phyloP scores from a whole-genome alignment of 2,329 filamentous ascomycete genomes.

The Botryotinia globosa region DNA sequence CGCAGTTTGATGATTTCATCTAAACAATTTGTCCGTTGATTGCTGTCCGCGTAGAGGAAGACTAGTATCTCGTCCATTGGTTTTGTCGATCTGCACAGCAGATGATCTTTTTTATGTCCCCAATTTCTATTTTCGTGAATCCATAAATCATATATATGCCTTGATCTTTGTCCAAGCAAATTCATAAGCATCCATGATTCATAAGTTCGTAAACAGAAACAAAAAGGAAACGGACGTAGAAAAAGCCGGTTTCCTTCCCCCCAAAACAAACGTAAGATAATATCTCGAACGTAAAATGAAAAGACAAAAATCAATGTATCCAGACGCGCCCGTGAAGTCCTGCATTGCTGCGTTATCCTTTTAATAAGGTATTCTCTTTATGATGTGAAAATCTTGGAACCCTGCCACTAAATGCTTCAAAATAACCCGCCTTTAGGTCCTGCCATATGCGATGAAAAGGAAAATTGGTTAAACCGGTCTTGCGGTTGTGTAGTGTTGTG shows the following conservation, averaged over 20 bases:
- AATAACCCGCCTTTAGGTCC: slow-evolving; percentile 34
- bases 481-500: slow-evolving; percentile 44
- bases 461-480: slow-evolving; percentile 37
- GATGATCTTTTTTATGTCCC: slow-evolving; percentile 9
- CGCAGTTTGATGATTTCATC: slow-evolving; percentile 25
- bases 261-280: slow-evolving; percentile 12
- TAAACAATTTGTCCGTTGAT: slow-evolving; percentile 11
- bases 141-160: slow-evolving; percentile 28
- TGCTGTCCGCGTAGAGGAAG: slow-evolving; percentile 8
- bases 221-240: slow-evolving; percentile 34
- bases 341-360: slow-evolving; percentile 66
- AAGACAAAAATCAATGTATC: slow-evolving; percentile 33
- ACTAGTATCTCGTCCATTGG: slow-evolving; percentile 26
- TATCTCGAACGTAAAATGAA: slow-evolving; percentile 30
- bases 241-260: slow-evolving; percentile 23
- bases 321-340: slow-evolving; percentile 45
- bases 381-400: slow-evolving; percentile 39
- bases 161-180: slow-evolving; percentile 25
- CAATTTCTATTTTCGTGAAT: slow-evolving; percentile 25
- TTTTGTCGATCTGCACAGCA: slow-evolving; percentile 20
- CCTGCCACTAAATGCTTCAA: slow-evolving; percentile 36
- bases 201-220: slow-evolving; percentile 10
- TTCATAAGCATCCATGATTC: slow-evolving; percentile 26
- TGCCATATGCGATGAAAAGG: slow-evolving; percentile 36
- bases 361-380: slow-evolving; percentile 40